These are phyloP conservation scores for Sindora glabra DNA, from an alignment of 306 rosid genomes.

Conservation along the genomic window DNA sequence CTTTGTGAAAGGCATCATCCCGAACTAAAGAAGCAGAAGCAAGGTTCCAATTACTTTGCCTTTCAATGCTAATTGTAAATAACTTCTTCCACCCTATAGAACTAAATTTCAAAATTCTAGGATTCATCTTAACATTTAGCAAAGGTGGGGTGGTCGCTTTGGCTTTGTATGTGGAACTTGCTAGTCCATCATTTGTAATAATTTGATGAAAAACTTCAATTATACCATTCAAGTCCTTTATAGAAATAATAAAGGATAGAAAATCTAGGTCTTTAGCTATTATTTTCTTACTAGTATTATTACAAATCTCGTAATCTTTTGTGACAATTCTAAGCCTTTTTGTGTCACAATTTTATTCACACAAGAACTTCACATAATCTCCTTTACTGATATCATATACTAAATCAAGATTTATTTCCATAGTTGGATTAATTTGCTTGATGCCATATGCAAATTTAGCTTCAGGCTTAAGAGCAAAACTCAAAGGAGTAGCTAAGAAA, in stretches of 20 bases:
- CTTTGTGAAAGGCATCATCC: no score
- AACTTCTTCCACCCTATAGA: no score
- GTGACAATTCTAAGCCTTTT: not conserved
- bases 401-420: constrained; percentile 19
- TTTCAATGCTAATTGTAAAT: no score
- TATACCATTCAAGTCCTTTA: not conserved
- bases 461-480: not conserved
- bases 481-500: constrained; percentile 19
- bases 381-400: not conserved
- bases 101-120: no score
- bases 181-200: not conserved
- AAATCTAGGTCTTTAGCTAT: constrained; percentile 9
- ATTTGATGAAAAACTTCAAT: not conserved
- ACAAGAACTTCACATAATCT: constrained; percentile 20
- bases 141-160: not conserved
- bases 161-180: not conserved
- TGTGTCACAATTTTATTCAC: constrained; percentile 22
- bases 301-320: not conserved
- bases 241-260: constrained; percentile 22
- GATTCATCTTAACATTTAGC: not conserved
- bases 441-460: constrained; percentile 36
- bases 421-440: constrained; percentile 23
- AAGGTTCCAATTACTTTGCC: no score
- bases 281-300: not conserved
- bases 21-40: no score